Evolutionary conservation across 148 eudicot species (phyloP).

Genomic region (Camellia sinensis): DNA sequence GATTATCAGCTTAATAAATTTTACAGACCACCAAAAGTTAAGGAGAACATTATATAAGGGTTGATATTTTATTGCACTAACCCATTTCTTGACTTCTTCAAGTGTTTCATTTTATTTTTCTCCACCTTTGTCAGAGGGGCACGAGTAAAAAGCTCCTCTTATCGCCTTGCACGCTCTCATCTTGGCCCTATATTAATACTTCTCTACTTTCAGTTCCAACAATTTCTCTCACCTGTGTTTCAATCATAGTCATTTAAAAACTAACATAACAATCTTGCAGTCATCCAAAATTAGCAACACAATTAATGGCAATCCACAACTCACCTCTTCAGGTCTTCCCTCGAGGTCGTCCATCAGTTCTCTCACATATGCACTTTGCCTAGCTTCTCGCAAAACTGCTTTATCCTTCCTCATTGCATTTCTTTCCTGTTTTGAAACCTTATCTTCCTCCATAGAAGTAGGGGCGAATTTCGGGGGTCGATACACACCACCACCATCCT

Average conservation of each 20-base stretch:
- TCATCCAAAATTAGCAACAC: constrained; percentile 2
- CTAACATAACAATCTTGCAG: background rate
- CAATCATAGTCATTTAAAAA: constrained; percentile 10
- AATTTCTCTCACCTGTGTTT: constrained; percentile 57
- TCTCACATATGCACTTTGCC: constrained; percentile 46
- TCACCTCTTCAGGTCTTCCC: constrained; percentile 94
- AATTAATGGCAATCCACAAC: constrained; percentile 13
- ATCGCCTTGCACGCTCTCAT: constrained; percentile 53
- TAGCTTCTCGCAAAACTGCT: constrained; percentile 40
- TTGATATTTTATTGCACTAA: constrained; percentile 25
- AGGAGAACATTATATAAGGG: background rate
- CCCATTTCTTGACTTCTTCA: constrained; percentile 74
- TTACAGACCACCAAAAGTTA: background rate
- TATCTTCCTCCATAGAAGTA: constrained; percentile 64
- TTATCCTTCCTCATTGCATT: constrained; percentile 55
- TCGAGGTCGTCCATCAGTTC: constrained; percentile 61
- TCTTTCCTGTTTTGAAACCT: constrained; percentile 59
- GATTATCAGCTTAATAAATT: background rate
- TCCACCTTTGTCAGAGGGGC: constrained; percentile 72
- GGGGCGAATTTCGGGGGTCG: constrained; percentile 77
- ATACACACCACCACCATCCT: constrained; percentile 63
- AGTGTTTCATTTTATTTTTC: constrained; percentile 51
- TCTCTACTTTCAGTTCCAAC: constrained; percentile 71
- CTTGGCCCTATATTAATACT: constrained; percentile 33
- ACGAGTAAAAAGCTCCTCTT: constrained; percentile 80